phyloP scores from a whole-genome alignment of 75 land plant species.

The Selaginella moellendorffii region DNA sequence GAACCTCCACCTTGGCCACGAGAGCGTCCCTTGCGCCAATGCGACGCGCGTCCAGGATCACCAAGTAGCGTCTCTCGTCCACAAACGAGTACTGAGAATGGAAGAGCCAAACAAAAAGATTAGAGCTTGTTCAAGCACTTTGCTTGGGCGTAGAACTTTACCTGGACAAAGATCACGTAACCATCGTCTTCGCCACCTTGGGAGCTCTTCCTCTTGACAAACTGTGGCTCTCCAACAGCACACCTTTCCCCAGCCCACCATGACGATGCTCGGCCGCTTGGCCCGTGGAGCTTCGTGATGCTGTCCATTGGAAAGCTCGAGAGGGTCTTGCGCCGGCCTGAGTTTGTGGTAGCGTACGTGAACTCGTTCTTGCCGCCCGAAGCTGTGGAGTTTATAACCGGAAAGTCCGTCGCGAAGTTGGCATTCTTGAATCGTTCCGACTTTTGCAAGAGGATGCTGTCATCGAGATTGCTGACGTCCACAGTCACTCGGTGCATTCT shows the following conservation, averaged over 20 bases:
- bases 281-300: slow-evolving; percentile 34
- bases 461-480: neutral
- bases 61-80: slow-evolving; percentile 48
- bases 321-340: slow-evolving; percentile 30
- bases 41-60: slow-evolving; percentile 47
- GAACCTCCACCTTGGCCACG: slow-evolving; percentile 54
- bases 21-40: slow-evolving; percentile 39
- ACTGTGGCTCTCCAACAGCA: slow-evolving; percentile 65
- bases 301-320: slow-evolving; percentile 64
- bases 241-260: slow-evolving; percentile 49
- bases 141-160: too few relatives aligned
- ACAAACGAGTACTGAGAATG: slow-evolving; percentile 52
- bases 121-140: too few relatives aligned
- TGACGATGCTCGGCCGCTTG: slow-evolving; percentile 2
- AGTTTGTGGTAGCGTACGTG: slow-evolving; percentile 33
- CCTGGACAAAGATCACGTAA: slow-evolving; percentile 52
- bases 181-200: slow-evolving; percentile 44
- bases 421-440: slow-evolving; percentile 27
- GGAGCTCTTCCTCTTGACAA: slow-evolving; percentile 23
- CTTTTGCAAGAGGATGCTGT: neutral
- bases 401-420: slow-evolving; percentile 43
- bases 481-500: neutral
- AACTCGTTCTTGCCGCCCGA: slow-evolving; percentile 31
- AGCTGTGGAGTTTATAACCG: slow-evolving; percentile 31
- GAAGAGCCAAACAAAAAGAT: too few relatives aligned